These are phyloP conservation scores for Pseudofabraea citricarpa DNA, from an alignment of 2,329 filamentous ascomycete genomes.

Conservation along the genomic window DNA sequence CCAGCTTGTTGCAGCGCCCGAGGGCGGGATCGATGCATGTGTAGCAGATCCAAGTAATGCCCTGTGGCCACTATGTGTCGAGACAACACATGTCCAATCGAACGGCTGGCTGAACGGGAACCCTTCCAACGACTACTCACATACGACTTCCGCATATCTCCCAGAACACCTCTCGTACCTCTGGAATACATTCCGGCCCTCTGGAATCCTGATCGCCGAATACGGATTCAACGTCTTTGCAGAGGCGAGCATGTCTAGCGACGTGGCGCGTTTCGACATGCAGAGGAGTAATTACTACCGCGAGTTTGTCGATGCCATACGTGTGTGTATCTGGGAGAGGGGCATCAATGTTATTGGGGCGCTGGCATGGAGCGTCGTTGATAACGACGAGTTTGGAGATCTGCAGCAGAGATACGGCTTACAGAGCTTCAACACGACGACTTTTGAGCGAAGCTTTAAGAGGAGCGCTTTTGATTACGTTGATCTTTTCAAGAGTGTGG, in stretches of 20 bases:
- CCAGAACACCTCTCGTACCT: constrained; percentile 47
- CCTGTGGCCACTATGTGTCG: constrained; percentile 47
- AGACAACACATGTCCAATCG: constrained; percentile 38
- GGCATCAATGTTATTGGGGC: constrained; percentile 38
- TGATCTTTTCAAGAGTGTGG: not conserved
- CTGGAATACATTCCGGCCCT: constrained; percentile 50
- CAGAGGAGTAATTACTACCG: constrained; percentile 40
- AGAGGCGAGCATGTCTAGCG: constrained; percentile 36
- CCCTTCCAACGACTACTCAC: constrained; percentile 49
- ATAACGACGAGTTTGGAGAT: constrained; percentile 28
- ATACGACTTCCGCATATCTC: constrained; percentile 52
- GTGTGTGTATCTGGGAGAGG: constrained; percentile 40
- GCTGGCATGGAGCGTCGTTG: constrained; percentile 35
- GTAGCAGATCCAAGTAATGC: constrained; percentile 38
- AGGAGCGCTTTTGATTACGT: constrained; percentile 4
- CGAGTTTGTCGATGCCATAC: constrained; percentile 36
- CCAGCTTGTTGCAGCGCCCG: constrained; percentile 41
- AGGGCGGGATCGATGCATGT: constrained; percentile 41
- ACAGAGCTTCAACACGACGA: constrained; percentile 2
- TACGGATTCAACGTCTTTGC: constrained; percentile 51
- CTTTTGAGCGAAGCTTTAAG: constrained; percentile 1
- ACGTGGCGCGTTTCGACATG: constrained; percentile 39
- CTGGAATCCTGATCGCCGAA: constrained; percentile 40
- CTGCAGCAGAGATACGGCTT: not conserved
- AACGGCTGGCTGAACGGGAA: constrained; percentile 51